Base-by-base conservation (phyloP, 2,329 filamentous ascomycete species). In the Penicillium capsulatum region DNA sequence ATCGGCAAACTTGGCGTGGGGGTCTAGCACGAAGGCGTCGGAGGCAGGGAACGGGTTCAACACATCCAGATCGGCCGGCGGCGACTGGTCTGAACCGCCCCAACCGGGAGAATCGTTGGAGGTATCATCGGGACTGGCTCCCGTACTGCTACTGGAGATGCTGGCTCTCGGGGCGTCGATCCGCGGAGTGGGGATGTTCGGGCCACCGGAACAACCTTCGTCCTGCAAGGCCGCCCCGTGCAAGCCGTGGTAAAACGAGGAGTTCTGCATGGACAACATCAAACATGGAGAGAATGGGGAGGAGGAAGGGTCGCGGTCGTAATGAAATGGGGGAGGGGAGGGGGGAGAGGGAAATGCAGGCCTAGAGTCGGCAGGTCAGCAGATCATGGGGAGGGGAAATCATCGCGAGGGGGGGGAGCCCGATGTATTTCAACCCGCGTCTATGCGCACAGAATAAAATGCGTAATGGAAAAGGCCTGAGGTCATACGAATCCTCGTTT, bases 201-300 rank as follows among this genome's bases (percentile, higher is more conserved):
- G 38, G 38, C 22, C 48, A 36, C 43, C 52, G 29, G 48, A 46
- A 50, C 40, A 50, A 43, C 45, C 40, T 42, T 57, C 51, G 41
- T 45, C 45, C 42, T 44, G 50, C 34, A 51, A 47, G 7, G 46
- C 46, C 32, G 46, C 40, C 37, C 48, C 47, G 41, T 51, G 50
- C 31, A 56, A 48, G 37, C 52, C 48, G 34, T 46, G 50, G 38
- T 51, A 51, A 47, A 59, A 57, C 36, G 54, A 36, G 28, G 58
- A 50, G 31, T 53, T 54, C 47, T 63, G 64, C 57, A 65, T 65
- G 57, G 63, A 67, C 60, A 65, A 63, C 63, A 67, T 67, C 55
- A 54, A 50, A 53, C 47, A 47, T 34, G 36, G 36, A 22, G 32
- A 31, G 29, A 27, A 30, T 26, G 31, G 28, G 11, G 24, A 26